A percentile compares a stretch with the other conserved stretches of the same genome.
Conservation (phyloP, 345 rosid species). For the Murraya paniculata region DNA sequence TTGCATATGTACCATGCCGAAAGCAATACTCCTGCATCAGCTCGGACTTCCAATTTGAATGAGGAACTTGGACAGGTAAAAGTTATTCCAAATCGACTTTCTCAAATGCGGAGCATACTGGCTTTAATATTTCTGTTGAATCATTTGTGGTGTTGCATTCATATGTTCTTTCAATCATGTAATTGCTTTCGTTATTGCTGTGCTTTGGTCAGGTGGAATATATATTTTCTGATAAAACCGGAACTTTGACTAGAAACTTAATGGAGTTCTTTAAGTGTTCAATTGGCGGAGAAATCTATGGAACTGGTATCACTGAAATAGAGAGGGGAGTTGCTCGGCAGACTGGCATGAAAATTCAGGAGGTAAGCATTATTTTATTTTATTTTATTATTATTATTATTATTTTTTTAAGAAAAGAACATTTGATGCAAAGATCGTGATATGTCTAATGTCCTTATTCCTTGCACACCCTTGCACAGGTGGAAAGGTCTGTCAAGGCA, state of each 20-base stretch:
- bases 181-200: constrained; percentile 8
- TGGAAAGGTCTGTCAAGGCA: constrained; percentile 41
- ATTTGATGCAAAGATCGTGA: not conserved
- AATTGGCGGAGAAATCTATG: constrained; percentile 92
- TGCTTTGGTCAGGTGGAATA: constrained; percentile 78
- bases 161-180: not conserved
- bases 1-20: constrained; percentile 87
- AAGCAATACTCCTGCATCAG: constrained; percentile 87
- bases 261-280: constrained; percentile 99
- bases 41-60: constrained; percentile 96
- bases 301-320: constrained; percentile 90
- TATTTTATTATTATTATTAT: not conserved
- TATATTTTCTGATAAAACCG: constrained; percentile 98
- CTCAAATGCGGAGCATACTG: not conserved
- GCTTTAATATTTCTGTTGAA: not conserved
- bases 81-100: not conserved
- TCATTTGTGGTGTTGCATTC: not conserved
- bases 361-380: constrained; percentile 36
- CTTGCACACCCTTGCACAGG: constrained; percentile 43
- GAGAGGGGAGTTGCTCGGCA: constrained; percentile 77
- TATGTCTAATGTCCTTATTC: constrained; percentile 8
- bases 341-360: constrained; percentile 70
- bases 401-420: not conserved
- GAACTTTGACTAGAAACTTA: constrained; percentile 94
- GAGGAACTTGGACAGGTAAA: constrained; percentile 99